A percentile compares a stretch with the other conserved stretches of the same genome.
Evolutionary conservation across 2,329 filamentous ascomycete genomes (phyloP).

Genomic region (Cercospora sp.): DNA sequence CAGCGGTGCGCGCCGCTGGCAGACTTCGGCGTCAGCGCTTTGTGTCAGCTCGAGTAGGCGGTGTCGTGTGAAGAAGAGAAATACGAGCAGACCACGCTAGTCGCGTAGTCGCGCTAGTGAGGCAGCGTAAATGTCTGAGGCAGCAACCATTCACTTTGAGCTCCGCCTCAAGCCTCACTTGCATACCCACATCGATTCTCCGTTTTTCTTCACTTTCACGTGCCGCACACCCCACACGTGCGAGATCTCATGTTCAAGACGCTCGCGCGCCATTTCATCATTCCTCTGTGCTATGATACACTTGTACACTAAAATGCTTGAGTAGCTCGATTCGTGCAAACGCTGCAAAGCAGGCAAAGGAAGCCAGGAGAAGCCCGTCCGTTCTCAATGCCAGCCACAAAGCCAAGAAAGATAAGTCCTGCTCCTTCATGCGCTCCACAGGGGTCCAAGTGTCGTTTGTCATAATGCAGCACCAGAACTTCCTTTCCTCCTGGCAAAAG

Average conservation of each 20-base stretch:
- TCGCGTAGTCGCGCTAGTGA: too few relatives aligned
- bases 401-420: not conserved
- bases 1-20: too few relatives aligned
- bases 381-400: not conserved
- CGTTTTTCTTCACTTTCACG: too few relatives aligned
- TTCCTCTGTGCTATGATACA: slow-evolving; percentile 15
- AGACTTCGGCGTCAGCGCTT: too few relatives aligned
- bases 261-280: slow-evolving; percentile 11
- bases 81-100: too few relatives aligned
- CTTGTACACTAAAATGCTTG: slow-evolving; percentile 12
- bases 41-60: too few relatives aligned
- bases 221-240: too few relatives aligned
- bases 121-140: too few relatives aligned
- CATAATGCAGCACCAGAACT: not conserved
- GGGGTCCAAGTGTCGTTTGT: not conserved
- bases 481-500: not conserved
- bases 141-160: too few relatives aligned
- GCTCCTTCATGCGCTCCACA: not conserved
- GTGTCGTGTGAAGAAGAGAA: too few relatives aligned
- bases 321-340: not conserved
- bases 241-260: not conserved
- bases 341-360: not conserved
- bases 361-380: not conserved
- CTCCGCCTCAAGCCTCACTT: too few relatives aligned
- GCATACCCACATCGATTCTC: too few relatives aligned